Conservation (phyloP, 805 yeast genomes). For the Myxozyma nipponensis region DNA sequence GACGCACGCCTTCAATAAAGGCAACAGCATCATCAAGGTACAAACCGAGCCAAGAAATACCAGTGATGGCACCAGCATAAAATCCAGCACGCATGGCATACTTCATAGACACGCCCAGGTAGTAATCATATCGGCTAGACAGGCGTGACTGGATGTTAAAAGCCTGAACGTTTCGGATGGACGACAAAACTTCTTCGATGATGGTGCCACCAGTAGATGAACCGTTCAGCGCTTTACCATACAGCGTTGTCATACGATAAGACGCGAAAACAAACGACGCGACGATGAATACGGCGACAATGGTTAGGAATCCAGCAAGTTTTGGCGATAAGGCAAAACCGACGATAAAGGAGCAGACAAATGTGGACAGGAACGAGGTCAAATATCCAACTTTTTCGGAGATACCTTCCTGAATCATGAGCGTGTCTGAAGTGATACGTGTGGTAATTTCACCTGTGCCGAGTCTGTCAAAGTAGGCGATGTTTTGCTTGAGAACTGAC, state of each 20-base stretch:
- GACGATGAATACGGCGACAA: conserved; percentile 33
- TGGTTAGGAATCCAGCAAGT: conserved; percentile 33
- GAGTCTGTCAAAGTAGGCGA: conserved; percentile 43
- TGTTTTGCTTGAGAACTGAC: conserved; percentile 41
- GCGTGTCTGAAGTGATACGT: conserved; percentile 43
- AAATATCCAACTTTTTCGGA: conserved; percentile 42
- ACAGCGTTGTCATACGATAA: conserved; percentile 27
- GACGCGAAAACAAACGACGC: conserved; percentile 34
- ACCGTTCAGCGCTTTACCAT: conserved; percentile 18
- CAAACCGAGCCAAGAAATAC: conserved; percentile 39
- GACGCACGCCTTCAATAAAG: conserved; percentile 44
- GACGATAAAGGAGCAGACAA: conserved; percentile 40
- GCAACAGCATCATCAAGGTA: conserved; percentile 42
- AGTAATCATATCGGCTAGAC: conserved; percentile 35
- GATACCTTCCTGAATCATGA: conserved; percentile 43
- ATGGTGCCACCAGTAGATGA: conserved; percentile 33
- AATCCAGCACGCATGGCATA: conserved; percentile 34
- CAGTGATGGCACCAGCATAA: conserved; percentile 38
- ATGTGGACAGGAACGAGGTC: conserved; percentile 40
- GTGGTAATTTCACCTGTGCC: conserved; percentile 46
- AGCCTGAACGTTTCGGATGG: conserved; percentile 43
- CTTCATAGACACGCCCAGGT: conserved; percentile 31
- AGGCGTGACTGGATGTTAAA: conserved; percentile 42
- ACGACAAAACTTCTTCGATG: conserved; percentile 42
- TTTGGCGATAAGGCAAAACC: conserved; percentile 40